phyloP scores from a whole-genome alignment of 2,329 filamentous ascomycete species.

The Aspergillus melleus region DNA sequence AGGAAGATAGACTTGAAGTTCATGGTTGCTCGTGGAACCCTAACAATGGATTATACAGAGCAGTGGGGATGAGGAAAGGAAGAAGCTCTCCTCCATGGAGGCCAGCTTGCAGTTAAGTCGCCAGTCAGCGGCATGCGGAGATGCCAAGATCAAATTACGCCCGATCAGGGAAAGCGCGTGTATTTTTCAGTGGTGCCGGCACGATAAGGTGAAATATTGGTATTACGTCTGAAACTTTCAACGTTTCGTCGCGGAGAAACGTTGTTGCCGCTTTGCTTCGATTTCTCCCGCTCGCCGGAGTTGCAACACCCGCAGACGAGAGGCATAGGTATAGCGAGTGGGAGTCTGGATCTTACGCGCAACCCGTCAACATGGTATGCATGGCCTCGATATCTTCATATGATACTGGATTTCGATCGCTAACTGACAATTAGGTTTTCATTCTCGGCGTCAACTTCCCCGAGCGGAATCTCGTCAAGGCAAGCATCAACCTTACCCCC shows the following conservation, averaged over 20 bases:
- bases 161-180: conserved; percentile 6
- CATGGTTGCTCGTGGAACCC: conserved; percentile 27
- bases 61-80: conserved; percentile 13
- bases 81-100: conserved; percentile 15
- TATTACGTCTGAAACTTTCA: conserved; percentile 7
- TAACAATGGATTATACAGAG: conserved; percentile 19
- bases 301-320: conserved; percentile 7
- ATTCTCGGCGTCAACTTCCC: conserved; percentile 84
- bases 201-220: conserved; percentile 1
- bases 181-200: conserved; percentile 11
- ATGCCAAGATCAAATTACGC: conserved; percentile 11
- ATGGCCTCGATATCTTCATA: not conserved
- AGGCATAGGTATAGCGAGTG: not conserved
- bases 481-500: conserved; percentile 43
- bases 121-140: conserved; percentile 21
- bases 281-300: conserved; percentile 29
- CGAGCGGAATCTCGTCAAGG: conserved; percentile 80
- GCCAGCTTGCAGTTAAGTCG: conserved; percentile 35
- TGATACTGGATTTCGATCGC: not conserved
- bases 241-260: conserved; percentile 28
- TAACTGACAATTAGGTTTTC: conserved; percentile 63
- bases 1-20: conserved; percentile 42
- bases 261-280: conserved; percentile 32
- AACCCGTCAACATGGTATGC: conserved; percentile 33
- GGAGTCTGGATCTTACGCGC: not conserved